These are phyloP conservation scores for Grosmannia clavigera DNA, from an alignment of 2,329 filamentous ascomycete genomes.

Conservation along the genomic window DNA sequence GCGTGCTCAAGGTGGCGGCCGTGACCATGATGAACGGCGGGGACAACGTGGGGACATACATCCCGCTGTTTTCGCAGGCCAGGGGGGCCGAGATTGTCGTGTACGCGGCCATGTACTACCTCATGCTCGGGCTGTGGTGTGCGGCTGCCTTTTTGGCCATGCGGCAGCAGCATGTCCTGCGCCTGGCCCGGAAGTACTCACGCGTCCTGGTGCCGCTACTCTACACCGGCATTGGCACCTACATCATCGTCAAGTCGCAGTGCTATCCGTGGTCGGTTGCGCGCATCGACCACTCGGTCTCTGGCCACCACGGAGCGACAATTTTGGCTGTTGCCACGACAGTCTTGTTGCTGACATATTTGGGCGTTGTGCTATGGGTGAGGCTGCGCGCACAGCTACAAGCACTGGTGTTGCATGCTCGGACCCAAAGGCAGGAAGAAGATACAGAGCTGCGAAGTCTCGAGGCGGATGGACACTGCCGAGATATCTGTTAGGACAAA, in stretches of 20 bases:
- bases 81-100: constrained; percentile 20
- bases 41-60: constrained; percentile 24
- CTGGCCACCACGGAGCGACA: not conserved
- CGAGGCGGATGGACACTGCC: too few relatives aligned
- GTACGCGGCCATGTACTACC: constrained; percentile 21
- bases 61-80: constrained; percentile 22
- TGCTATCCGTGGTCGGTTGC: constrained; percentile 23
- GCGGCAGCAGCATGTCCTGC: constrained; percentile 19
- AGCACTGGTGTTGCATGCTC: not conserved
- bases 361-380: not conserved
- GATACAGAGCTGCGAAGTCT: not conserved
- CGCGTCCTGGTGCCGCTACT: constrained; percentile 17
- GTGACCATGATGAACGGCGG: constrained; percentile 23
- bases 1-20: constrained; percentile 17
- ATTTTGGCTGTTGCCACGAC: not conserved
- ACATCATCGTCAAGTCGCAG: constrained; percentile 20
- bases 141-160: constrained; percentile 18
- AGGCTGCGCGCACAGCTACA: not conserved
- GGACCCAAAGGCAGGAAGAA: not conserved
- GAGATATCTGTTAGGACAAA: too few relatives aligned
- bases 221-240: constrained; percentile 21
- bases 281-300: constrained; percentile 14
- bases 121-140: constrained; percentile 21
- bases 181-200: constrained; percentile 16
- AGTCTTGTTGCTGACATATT: not conserved